Base-by-base conservation (phyloP, 768 basidiomycete species). In the Russula earlei region DNA sequence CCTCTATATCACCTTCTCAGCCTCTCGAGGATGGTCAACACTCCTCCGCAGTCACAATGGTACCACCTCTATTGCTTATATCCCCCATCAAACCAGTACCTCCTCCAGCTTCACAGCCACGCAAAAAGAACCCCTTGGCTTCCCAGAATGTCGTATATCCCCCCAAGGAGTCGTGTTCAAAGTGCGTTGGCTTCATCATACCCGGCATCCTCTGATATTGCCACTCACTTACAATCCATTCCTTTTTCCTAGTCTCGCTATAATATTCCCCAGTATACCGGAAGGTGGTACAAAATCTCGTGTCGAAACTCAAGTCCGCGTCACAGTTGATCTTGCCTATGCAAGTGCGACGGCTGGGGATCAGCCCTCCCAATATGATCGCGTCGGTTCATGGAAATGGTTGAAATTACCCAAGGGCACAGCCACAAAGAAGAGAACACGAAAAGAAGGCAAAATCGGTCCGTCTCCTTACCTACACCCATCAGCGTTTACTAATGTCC, bases 241-340 rank as follows among this genome's bases (percentile, higher is more conserved):
- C 34, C 17, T 63, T 91, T 36, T 49, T 22, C 34, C 17, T 63
- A 91, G 90, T 64, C 77, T 92, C 54, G 78, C 87, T 24, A 86
- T 95, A 55, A 75, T 90, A 67, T 82, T 91, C 41, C 87, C 90
- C 20, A 90, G 83, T 64, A 82, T 95, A 52, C 91, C 92, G 5
- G 80, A 82, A 63, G 72, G 75, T 42, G 92, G 91, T 24, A 84
- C 91, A 14, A 94, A 95, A 70, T 91, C 88, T 45, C 81, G 92
- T 33, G 92, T 95, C n/a, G 92, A 95, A 69, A 95, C 92, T 3
- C 92, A 95, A 74, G 84, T 95, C 47, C 83, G 91, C 66, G 80
- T 94, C 38, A 81, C 84, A 3, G 75, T 95, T 37, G 87, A 91
- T 65, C 74, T 91, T 47, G 85, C 85, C 5, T 81, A 85, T 63